Evolutionary conservation across 371 early-diverging fungal species (phyloP).

Genomic region (Mortierella sp.): DNA sequence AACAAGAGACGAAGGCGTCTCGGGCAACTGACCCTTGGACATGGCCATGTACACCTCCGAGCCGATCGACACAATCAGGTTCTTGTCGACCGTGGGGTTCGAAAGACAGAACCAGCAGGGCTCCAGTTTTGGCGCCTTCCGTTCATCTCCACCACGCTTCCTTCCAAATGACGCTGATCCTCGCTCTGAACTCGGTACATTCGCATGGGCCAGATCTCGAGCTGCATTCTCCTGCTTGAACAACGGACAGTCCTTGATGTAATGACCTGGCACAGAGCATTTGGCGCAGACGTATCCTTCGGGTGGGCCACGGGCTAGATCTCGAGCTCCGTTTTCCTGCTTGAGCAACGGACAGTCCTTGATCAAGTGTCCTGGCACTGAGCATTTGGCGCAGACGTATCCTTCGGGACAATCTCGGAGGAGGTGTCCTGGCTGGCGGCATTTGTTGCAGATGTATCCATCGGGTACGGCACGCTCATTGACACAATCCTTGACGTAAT

Average conservation of each 20-base stretch:
- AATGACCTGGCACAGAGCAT: conserved; percentile 65
- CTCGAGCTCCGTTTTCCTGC: conserved; percentile 16
- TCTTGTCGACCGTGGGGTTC: conserved; percentile 83
- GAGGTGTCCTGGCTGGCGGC: conserved; percentile 75
- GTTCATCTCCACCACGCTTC: background rate
- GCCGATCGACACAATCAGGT: conserved; percentile 83
- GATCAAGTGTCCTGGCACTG: conserved; percentile 75
- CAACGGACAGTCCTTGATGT: conserved; percentile 54
- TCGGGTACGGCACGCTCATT: conserved; percentile 15
- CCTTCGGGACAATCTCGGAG: conserved; percentile 70
- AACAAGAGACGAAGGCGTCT: conserved; percentile 34
- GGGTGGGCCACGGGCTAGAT: conserved; percentile 36
- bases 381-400: conserved; percentile 73
- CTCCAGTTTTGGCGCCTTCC: conserved; percentile 34
- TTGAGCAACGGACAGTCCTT: conserved; percentile 68
- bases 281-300: conserved; percentile 65
- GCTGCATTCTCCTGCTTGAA: conserved; percentile 9
- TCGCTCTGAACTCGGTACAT: conserved; percentile 61
- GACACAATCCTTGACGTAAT: conserved; percentile 49
- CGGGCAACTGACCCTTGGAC: conserved; percentile 75
- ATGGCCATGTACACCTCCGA: conserved; percentile 78
- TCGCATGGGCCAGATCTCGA: conserved; percentile 48
- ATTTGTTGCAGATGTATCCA: conserved; percentile 71
- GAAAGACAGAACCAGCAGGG: conserved; percentile 93
- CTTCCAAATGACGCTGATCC: background rate